Conservation (phyloP, 148 eudicot species). For the Selenicereus undatus region DNA sequence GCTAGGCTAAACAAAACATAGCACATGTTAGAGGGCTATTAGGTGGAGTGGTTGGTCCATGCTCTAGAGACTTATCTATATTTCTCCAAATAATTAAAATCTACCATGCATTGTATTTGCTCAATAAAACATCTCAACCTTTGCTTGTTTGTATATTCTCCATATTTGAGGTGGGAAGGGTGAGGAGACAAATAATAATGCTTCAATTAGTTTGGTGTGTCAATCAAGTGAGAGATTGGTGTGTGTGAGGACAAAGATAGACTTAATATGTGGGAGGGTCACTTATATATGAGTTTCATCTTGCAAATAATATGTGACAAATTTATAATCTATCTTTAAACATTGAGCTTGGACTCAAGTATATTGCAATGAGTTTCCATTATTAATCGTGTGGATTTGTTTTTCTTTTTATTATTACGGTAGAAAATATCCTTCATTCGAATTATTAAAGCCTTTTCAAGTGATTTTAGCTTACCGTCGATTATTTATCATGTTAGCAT, state of each 20-base stretch:
- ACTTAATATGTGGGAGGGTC: background rate
- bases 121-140: constrained; percentile 6
- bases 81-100: background rate
- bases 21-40: constrained; percentile 34
- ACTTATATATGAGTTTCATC: background rate
- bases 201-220: background rate
- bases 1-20: constrained; percentile 29
- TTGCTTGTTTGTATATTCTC: background rate
- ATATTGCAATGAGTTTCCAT: no score
- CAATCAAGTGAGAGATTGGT: background rate
- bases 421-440: no score
- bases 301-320: no score
- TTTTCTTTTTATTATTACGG: no score
- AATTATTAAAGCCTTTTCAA: no score
- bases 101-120: constrained; percentile 25
- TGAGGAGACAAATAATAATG: background rate
- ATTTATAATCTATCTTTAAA: no score
- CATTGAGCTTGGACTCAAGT: no score
- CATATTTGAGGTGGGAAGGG: background rate
- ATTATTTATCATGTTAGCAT: no score
- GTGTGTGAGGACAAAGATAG: background rate
- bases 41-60: constrained; percentile 32
- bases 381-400: no score
- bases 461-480: no score
- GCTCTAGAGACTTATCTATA: constrained; percentile 1